Evolutionary conservation across 805 yeast genomes (phyloP), one percentile per base, ranked within the genome.

Genomic region (Metschnikowia sp.): DNA sequence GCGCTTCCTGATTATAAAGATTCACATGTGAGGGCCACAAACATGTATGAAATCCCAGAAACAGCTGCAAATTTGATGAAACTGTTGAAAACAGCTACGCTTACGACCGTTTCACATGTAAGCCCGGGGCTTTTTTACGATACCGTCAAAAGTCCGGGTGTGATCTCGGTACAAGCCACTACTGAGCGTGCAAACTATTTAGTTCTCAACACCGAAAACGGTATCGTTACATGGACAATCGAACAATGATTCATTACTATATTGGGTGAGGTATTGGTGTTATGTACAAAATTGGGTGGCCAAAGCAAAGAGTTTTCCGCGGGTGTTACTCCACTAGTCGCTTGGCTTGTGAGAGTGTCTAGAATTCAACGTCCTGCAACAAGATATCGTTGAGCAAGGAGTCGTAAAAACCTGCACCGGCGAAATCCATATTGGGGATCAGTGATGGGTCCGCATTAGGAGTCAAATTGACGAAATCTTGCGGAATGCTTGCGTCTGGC

Each of bases 331-430:
- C 26, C 26, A 22, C 26, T 22, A 7, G 26, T 7, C 26, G 5
- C 26, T 22, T 15, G 18, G 18, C 18, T 15, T 15, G 18, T 15
- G 18, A 2, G 18, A 15, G 18, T 15, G 18, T 36, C 29, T 22
- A 36, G 18, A 39, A 33, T 4, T 40, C 33, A 6, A 15, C 15
- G n/a, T 29, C 33, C 22, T 47, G 50, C 3, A 26, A 13, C 42
- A 47, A 6, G 32, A 46, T 15, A 11, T 49, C 54, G 8, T 44
- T 39, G 18, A 52, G 38, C 10, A 48, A 19, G 19, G 48, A 19
- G 19, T 54, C 58, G 36, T 52, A 48, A 18, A 50, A 44, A 18
- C 44, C 47, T 11, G 44, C 46, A 9, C 55, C 54, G 5, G 42
- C 47, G 12, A 40, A 10, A 12, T 41, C 36, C 7, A 43, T 34